Evolutionary conservation across 1,284 basidiomycete genomes (phyloP).

Genomic region (Trichosporon ovoides): DNA sequence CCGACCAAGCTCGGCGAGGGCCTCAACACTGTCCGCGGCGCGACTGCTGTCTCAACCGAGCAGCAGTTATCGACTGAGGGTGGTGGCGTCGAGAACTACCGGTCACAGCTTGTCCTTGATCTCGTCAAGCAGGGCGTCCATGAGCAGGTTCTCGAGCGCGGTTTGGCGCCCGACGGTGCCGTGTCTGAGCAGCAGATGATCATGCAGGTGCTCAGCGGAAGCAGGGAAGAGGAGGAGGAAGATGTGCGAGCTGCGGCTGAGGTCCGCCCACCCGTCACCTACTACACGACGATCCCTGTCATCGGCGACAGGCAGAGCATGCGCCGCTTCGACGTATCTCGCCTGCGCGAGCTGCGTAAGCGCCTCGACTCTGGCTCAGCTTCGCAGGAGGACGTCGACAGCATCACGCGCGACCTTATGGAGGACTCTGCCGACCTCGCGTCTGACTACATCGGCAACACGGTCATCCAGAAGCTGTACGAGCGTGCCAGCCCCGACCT

Average conservation of each 20-base stretch:
- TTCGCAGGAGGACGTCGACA: constrained; percentile 80
- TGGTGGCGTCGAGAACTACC: constrained; percentile 86
- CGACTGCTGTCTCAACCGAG: constrained; percentile 77
- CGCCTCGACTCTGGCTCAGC: constrained; percentile 75
- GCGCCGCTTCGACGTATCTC: constrained; percentile 86
- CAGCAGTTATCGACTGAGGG: constrained; percentile 71
- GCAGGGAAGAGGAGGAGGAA: constrained; percentile 67
- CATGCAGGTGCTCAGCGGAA: constrained; percentile 80
- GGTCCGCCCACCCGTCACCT: constrained; percentile 52
- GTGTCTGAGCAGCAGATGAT: constrained; percentile 91
- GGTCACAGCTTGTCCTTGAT: constrained; percentile 81
- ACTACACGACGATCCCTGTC: constrained; percentile 85
- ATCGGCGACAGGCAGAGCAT: constrained; percentile 70
- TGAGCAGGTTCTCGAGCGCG: constrained; percentile 51
- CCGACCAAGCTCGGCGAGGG: constrained; percentile 62
- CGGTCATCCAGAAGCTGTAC: constrained; percentile 93
- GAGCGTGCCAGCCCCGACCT: constrained; percentile 76
- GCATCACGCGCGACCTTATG: constrained; percentile 79
- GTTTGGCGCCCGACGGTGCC: constrained; percentile 52
- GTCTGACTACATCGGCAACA: constrained; percentile 93
- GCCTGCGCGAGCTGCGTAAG: constrained; percentile 89
- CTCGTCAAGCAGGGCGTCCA: constrained; percentile 80
- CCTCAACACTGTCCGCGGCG: constrained; percentile 64
- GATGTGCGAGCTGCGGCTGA: constrained; percentile 72
- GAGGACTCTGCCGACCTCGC: constrained; percentile 56